These are phyloP conservation scores for Pseudogymnoascus sp. DNA, from an alignment of 2,329 filamentous ascomycete species.

Conservation along the genomic window DNA sequence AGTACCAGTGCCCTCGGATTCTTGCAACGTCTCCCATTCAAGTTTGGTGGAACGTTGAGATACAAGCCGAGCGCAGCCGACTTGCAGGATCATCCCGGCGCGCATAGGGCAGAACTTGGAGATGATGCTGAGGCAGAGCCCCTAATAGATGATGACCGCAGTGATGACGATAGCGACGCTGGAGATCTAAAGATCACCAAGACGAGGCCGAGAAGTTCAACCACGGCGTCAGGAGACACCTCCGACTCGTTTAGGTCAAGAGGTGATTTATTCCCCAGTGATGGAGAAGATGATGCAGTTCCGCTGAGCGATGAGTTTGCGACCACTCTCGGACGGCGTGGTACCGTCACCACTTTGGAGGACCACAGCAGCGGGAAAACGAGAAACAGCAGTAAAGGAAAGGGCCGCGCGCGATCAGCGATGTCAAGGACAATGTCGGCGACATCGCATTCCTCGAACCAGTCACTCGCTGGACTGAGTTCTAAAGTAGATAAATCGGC, in stretches of 20 bases:
- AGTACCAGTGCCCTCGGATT: constrained; percentile 82
- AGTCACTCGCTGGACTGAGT: constrained; percentile 18
- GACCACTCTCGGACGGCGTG: constrained; percentile 67
- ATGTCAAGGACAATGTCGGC: constrained; percentile 50
- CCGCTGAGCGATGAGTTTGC: constrained; percentile 89
- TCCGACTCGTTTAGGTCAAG: constrained; percentile 80
- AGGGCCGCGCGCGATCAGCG: constrained; percentile 36
- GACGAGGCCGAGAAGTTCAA: constrained; percentile 64
- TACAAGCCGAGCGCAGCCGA: constrained; percentile 91
- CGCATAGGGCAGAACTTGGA: constrained; percentile 34
- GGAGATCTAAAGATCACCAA: constrained; percentile 21
- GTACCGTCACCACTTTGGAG: constrained; percentile 51
- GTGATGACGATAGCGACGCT: constrained; percentile 30
- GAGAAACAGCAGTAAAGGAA: constrained; percentile 49
- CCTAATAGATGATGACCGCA: constrained; percentile 57
- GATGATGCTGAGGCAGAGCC: constrained; percentile 57
- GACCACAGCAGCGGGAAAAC: constrained; percentile 64
- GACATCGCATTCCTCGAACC: constrained; percentile 27
- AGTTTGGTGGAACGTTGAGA: constrained; percentile 70
- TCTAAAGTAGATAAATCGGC: constrained; percentile 23
- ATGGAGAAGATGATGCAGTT: constrained; percentile 81
- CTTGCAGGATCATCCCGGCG: constrained; percentile 75
- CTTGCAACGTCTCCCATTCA: constrained; percentile 75
- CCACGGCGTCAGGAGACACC: constrained; percentile 71
- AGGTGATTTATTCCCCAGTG: constrained; percentile 85